These are phyloP conservation scores for Trichosanthes truncata DNA, from an alignment of 306 rosid genomes.

Conservation along the genomic window DNA sequence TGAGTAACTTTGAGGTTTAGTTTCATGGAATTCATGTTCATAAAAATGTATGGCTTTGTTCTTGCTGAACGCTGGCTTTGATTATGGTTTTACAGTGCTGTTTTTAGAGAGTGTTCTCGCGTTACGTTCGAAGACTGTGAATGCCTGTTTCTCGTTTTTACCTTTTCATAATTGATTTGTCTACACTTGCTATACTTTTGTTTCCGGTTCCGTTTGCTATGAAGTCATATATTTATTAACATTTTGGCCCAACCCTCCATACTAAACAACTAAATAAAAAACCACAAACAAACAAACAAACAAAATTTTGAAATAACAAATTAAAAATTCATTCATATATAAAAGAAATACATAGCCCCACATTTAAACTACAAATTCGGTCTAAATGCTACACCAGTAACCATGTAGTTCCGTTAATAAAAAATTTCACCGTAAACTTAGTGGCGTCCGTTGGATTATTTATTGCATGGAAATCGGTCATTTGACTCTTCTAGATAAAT, in stretches of 20 bases:
- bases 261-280: too few relatives aligned
- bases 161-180: too few relatives aligned
- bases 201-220: too few relatives aligned
- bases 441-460: background rate
- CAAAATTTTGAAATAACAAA: too few relatives aligned
- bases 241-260: too few relatives aligned
- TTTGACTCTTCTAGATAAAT: background rate
- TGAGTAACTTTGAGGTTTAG: background rate
- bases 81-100: conserved; percentile 38
- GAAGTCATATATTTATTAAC: too few relatives aligned
- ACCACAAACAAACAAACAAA: too few relatives aligned
- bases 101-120: conserved; percentile 70
- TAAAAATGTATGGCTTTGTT: background rate
- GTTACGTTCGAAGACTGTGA: too few relatives aligned
- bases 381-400: background rate
- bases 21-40: background rate
- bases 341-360: background rate
- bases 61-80: background rate
- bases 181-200: too few relatives aligned
- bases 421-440: background rate
- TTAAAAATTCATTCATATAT: too few relatives aligned
- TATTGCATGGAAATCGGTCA: background rate
- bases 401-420: background rate
- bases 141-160: too few relatives aligned
- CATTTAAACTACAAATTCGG: background rate